Evolutionary conservation across 345 rosid genomes (phyloP).

Genomic region (Theobroma cacao): DNA sequence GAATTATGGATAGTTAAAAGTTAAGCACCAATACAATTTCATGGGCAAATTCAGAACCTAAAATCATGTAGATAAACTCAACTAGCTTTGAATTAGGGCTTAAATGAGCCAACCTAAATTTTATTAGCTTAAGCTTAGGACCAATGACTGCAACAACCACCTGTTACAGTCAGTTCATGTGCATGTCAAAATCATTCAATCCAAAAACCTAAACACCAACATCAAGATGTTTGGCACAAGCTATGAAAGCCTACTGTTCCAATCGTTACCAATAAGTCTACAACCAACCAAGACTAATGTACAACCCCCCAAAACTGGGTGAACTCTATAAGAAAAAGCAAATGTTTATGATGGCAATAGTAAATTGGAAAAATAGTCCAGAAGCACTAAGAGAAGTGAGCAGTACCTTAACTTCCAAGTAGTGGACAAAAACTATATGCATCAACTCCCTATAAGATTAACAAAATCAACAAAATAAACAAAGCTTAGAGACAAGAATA

Average conservation of each 20-base stretch:
- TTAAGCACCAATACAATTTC: background rate
- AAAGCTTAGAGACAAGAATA: background rate
- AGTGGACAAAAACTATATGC: constrained; percentile 96
- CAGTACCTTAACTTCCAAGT: constrained; percentile 87
- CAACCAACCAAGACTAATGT: background rate
- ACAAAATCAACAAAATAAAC: constrained; percentile 4
- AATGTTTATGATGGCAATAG: background rate
- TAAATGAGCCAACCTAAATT: background rate
- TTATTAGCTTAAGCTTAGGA: background rate
- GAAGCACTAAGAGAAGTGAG: constrained; percentile 11
- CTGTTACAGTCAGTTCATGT: background rate
- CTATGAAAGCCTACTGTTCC: background rate
- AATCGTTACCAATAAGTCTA: background rate
- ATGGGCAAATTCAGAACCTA: background rate
- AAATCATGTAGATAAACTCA: background rate
- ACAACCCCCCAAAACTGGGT: background rate
- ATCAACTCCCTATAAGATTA: constrained; percentile 67
- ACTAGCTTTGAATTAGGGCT: background rate
- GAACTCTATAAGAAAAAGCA: background rate
- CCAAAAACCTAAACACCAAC: background rate
- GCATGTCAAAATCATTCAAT: background rate
- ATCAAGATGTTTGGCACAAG: background rate
- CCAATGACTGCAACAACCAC: background rate
- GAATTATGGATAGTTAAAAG: background rate
- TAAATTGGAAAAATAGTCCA: background rate